These are phyloP conservation scores for Starmerella powellii DNA, from an alignment of 805 yeast genomes.

Conservation along the genomic window DNA sequence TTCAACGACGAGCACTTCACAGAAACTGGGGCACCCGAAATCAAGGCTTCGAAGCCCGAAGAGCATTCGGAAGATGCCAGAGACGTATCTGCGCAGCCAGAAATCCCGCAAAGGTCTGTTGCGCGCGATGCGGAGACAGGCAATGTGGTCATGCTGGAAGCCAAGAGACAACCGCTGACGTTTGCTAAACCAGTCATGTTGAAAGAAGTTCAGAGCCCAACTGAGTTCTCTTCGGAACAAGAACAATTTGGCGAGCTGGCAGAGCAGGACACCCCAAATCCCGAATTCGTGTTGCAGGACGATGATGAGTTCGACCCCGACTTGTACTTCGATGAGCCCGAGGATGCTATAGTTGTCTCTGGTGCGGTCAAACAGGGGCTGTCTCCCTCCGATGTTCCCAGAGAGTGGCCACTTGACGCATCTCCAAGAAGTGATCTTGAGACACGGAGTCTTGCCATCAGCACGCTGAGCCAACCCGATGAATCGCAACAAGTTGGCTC, in stretches of 20 bases:
- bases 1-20: too few species aligned
- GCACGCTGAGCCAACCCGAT: too few species aligned
- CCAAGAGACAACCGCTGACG: conserved; percentile 14
- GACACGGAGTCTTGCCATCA: too few species aligned
- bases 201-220: neutral
- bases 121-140: conserved; percentile 18
- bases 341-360: conserved; percentile 4
- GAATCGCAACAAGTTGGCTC: too few species aligned
- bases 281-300: neutral
- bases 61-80: too few species aligned
- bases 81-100: too few species aligned
- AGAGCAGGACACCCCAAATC: neutral
- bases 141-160: conserved; percentile 15
- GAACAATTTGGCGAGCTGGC: too few species aligned
- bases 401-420: too few species aligned
- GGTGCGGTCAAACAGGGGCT: neutral
- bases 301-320: conserved; percentile 8
- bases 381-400: neutral
- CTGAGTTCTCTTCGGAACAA: too few species aligned
- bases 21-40: too few species aligned
- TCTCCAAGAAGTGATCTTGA: too few species aligned
- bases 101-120: conserved; percentile 16
- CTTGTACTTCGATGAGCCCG: conserved; percentile 6
- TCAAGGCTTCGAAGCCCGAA: too few species aligned
- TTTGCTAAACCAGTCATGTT: conserved; percentile 16